Evolutionary conservation across 495 filamentous ascomycete genomes (phyloP).

Genomic region (Chaetomium tenue): DNA sequence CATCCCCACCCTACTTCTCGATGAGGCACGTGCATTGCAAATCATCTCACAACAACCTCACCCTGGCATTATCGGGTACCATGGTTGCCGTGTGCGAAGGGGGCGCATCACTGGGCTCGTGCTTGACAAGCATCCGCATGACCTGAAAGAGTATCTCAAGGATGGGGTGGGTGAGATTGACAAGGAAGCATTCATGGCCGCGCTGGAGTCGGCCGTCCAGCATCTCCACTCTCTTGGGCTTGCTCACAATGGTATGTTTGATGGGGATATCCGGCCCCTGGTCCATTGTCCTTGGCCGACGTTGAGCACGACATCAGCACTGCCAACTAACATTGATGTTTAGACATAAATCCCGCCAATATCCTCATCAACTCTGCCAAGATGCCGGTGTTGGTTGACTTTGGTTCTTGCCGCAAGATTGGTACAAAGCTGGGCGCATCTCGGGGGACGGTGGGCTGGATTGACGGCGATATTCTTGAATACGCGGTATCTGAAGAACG

Average conservation of each 20-base stretch:
- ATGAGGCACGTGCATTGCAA: not conserved
- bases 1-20: not conserved
- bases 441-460: not conserved
- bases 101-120: not conserved
- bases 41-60: not conserved
- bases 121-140: not conserved
- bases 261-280: not conserved
- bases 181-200: not conserved
- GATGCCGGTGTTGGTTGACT: not conserved
- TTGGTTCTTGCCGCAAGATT: not conserved
- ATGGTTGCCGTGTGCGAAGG: not conserved
- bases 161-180: not conserved
- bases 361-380: not conserved
- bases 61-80: conserved; percentile 3
- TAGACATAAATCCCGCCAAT: not conserved
- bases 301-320: not conserved
- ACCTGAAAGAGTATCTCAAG: not conserved
- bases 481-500: not conserved
- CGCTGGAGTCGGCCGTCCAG: not conserved
- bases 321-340: not conserved
- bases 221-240: not conserved
- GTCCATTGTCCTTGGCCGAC: not conserved
- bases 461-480: not conserved
- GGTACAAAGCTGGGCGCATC: not conserved
- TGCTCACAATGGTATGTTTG: not conserved